These are phyloP conservation scores for Colletotrichum godetiae DNA, from an alignment of 2,329 filamentous ascomycete species.

Conservation along the genomic window DNA sequence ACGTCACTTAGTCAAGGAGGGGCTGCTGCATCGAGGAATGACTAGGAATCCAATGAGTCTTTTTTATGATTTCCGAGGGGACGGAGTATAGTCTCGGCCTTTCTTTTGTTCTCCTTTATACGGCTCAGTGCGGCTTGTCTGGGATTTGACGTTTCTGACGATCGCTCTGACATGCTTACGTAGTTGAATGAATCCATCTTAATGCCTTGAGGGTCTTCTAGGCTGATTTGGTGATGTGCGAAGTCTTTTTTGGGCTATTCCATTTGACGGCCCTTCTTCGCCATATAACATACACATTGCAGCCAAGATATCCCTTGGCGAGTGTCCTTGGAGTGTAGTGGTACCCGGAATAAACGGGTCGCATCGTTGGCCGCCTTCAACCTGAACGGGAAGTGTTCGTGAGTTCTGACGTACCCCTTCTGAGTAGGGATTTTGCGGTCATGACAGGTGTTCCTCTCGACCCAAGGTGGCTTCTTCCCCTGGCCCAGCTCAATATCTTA, in stretches of 20 bases:
- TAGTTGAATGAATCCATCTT: slow-evolving; percentile 40
- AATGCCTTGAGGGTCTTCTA: slow-evolving; percentile 25
- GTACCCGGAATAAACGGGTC: slow-evolving; percentile 1
- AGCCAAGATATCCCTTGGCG: neutral
- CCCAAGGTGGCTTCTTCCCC: neutral
- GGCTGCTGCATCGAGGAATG: slow-evolving; percentile 36
- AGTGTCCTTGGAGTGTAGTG: neutral
- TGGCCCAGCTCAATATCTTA: neutral
- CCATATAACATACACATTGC: neutral
- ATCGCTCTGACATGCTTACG: slow-evolving; percentile 38
- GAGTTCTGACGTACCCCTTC: slow-evolving; percentile 12
- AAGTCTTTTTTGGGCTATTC: neutral
- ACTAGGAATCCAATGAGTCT: slow-evolving; percentile 38
- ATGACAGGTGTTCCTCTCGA: neutral
- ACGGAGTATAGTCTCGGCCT: slow-evolving; percentile 40
- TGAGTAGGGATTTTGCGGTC: neutral
- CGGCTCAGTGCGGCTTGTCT: slow-evolving; percentile 32
- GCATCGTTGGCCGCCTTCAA: slow-evolving; percentile 1
- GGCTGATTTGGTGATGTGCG: slow-evolving; percentile 10
- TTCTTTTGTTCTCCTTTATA: slow-evolving; percentile 37
- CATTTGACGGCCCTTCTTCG: neutral
- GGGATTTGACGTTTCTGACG: slow-evolving; percentile 37
- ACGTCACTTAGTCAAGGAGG: slow-evolving; percentile 36
- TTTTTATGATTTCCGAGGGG: slow-evolving; percentile 41
- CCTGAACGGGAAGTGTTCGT: neutral